Base-by-base conservation (phyloP, 169 alveolate genomes). In the Plasmodium sp. region DNA sequence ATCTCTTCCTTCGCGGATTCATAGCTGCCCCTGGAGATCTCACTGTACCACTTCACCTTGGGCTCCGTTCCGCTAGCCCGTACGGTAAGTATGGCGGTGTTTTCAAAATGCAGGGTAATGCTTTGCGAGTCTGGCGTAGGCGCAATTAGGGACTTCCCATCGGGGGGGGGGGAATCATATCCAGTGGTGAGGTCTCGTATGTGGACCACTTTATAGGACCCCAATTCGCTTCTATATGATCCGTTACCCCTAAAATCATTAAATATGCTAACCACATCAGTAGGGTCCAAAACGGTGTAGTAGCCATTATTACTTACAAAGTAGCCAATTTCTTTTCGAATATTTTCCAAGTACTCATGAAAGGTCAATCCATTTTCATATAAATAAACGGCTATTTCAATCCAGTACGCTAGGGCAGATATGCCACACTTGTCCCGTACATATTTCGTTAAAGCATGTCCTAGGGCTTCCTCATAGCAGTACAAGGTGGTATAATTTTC, bases 61-160 rank as follows among this genome's bases (percentile, higher is more conserved):
- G 98, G 98, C 77, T 97, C 98, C n/a, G 98, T 97, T 73, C 98
- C 98, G 80, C 97, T 93, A 67, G 97, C 96, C 6, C 98, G 90
- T 16, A 96, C 83, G 6, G 97, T 94, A 45, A 96, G 91, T 16
- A 84, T 84, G 33, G 96, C 97, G 36, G 96, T 96, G 80, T 93
- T 96, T 74, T 95, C 97, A 82, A 96, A 94, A 67, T 94, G 81
- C 18, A 97, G 56, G 1, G 98, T 96, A 48, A 96, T 91, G 96
- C 90, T 96, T 84, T 96, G 97, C 10, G 96, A 82, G 43, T 93
- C 95, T 10, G 96, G 93, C 51, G 96, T 83, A 31, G 96, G 73
- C 12, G 98, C 97, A 48, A 97, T 94, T 56, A 79, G 67, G 39
- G 97, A 96, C 36, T 85, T 93, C 45, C 90, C 77, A 41, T 95